Evolutionary conservation across 139 green algal species (phyloP).

Genomic region (Limnomonas spitsbergensis): DNA sequence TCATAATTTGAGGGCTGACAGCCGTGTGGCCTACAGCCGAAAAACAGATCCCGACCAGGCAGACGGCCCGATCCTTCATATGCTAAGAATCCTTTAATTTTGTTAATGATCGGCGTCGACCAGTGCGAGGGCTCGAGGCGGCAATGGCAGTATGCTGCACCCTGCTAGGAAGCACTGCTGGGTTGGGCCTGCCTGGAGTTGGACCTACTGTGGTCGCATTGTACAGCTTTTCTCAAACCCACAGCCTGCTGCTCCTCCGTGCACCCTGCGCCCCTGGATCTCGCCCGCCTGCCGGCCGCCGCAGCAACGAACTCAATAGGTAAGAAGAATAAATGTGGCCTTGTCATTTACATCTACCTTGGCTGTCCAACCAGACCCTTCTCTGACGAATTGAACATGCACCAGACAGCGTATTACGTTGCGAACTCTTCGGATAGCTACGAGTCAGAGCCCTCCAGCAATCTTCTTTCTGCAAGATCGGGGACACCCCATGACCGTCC

Average conservation of each 20-base stretch:
- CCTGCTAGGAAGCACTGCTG: too few relatives aligned
- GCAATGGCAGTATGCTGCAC: too few relatives aligned
- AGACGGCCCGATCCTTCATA: too few relatives aligned
- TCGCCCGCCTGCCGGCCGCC: background rate
- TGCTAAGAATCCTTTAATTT: too few relatives aligned
- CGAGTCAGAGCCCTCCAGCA: background rate
- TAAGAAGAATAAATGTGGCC: background rate
- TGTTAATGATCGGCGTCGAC: too few relatives aligned
- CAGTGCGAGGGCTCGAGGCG: too few relatives aligned
- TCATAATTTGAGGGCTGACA: too few relatives aligned
- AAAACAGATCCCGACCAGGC: too few relatives aligned
- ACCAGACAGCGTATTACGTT: background rate
- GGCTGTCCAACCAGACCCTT: background rate
- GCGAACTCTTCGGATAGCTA: too few relatives aligned
- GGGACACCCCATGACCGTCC: too few relatives aligned
- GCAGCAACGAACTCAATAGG: background rate
- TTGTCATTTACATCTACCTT: background rate
- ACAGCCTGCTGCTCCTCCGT: background rate
- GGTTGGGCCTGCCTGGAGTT: too few relatives aligned
- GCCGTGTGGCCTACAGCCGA: too few relatives aligned
- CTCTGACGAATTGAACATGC: background rate
- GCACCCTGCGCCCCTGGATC: background rate
- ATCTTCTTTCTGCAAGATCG: background rate
- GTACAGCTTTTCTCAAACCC: background rate
- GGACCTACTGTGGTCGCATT: background rate